Base-by-base conservation (phyloP, 768 basidiomycete species). In the Termitomyces sp. region DNA sequence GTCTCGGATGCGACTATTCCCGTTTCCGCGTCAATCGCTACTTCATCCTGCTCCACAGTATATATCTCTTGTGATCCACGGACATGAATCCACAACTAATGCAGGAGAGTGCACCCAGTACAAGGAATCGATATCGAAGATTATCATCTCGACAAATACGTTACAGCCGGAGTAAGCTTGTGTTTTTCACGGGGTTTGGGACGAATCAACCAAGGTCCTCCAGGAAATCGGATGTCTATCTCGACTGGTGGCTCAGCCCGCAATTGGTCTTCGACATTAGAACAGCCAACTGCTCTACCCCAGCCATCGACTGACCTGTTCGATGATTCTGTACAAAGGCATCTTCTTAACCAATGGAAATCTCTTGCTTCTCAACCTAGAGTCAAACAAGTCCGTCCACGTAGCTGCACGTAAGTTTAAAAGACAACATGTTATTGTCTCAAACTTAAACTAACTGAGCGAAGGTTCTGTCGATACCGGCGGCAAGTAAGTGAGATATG, bases 401-500 rank as follows among this genome's bases (percentile, higher is more conserved):
- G 53, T 54, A 27, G 27, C 12, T 54, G 53, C 53, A 54, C 53
- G 53, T 54, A 31, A 54, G 53, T 54, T 54, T 54, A 31, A 54
- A 30, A 41, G 27, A 54, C 52, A n/a, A 12, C 18, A 41, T 39
- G 8, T 8, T 53, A 30, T 27, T 6, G 41, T 30, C 53, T 41
- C 6, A 41, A 51, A 7, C 16, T 39, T n/a, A 16, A 16, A 24
- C 51, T 39, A 11, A 53, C 18, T 30, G 37, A 41, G n/a, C 12
- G 0, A 54, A 51, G 53, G 12, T 54, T 31, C 15, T 54, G 53
- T 54, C 5, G 9, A 42, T 42, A 27, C 53, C 53, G 53, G 27
- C 53, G 53, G 53, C 18, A 31, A 42, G 53, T 54, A 54, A 42
- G 53, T 12, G 30, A 54, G 39, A 42, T 11, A 41, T 31, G 1